Percentiles rank a stretch among this genome's conserved stretches.
phyloP scores from a whole-genome alignment of 345 rosid species.

The Eucalyptus pauciflora region DNA sequence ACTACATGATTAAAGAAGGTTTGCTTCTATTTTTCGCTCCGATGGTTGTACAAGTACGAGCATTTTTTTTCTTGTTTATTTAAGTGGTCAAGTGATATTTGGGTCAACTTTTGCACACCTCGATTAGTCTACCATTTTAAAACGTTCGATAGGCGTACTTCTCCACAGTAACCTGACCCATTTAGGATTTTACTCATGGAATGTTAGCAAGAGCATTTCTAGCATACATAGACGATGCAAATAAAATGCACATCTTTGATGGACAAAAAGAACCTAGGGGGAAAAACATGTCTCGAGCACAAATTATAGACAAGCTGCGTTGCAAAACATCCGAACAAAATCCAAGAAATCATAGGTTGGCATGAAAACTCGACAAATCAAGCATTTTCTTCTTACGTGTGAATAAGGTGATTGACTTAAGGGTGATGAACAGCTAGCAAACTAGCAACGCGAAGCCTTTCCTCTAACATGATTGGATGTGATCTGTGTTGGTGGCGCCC shows the following conservation, averaged over 20 bases:
- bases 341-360: background rate
- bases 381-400: background rate
- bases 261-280: background rate
- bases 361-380: background rate
- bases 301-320: background rate
- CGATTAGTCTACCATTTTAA: too few species aligned
- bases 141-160: background rate
- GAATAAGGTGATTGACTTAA: background rate
- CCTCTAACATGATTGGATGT: background rate
- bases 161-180: accelerated
- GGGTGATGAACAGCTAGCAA: background rate
- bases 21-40: too few species aligned
- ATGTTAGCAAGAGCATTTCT: too few species aligned
- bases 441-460: background rate
- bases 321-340: background rate
- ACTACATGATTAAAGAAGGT: background rate
- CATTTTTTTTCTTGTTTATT: too few species aligned
- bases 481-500: background rate
- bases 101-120: background rate
- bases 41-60: too few species aligned
- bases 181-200: too few species aligned
- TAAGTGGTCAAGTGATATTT: background rate
- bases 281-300: background rate
- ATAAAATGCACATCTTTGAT: background rate
- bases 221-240: background rate